Conservation (phyloP, 352 stramenopile species). For the Pythium sp. region DNA sequence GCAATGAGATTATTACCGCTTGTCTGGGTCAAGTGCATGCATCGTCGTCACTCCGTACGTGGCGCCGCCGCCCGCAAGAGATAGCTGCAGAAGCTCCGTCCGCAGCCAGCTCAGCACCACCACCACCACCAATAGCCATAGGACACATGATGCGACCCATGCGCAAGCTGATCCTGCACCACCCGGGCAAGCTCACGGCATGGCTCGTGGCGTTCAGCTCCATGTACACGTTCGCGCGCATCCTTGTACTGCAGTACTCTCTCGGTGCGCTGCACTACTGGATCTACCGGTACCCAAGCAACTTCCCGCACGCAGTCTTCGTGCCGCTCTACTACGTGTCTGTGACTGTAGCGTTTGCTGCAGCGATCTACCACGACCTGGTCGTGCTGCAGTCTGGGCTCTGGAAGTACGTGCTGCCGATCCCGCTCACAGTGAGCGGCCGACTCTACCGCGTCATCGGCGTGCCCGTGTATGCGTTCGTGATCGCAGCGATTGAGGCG, state of each 20-base stretch:
- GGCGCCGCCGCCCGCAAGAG: not conserved
- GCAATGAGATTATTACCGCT: not conserved
- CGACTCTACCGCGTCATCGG: slow-evolving; percentile 54
- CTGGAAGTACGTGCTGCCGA: slow-evolving; percentile 65
- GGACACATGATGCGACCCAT: slow-evolving; percentile 21
- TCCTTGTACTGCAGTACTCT: slow-evolving; percentile 56
- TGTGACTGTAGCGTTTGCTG: slow-evolving; percentile 30
- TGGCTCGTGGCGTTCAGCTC: slow-evolving; percentile 48
- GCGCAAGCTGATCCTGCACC: slow-evolving; percentile 62
- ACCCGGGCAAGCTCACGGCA: slow-evolving; percentile 48
- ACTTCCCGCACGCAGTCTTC: slow-evolving; percentile 54
- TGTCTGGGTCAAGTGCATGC: not conserved
- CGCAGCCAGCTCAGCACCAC: not conserved
- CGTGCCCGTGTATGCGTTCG: slow-evolving; percentile 62
- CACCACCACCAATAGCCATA: not conserved
- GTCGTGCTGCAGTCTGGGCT: slow-evolving; percentile 25
- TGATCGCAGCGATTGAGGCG: slow-evolving; percentile 50
- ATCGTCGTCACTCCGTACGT: slow-evolving; percentile 3
- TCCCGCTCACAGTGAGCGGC: slow-evolving; percentile 55
- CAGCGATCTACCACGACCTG: slow-evolving; percentile 45
- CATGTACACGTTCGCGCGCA: slow-evolving; percentile 68
- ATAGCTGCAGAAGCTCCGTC: not conserved
- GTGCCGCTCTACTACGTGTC: slow-evolving; percentile 54
- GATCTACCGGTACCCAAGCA: slow-evolving; percentile 51
- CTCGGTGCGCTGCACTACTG: slow-evolving; percentile 46